Evolutionary conservation across 2,329 filamentous ascomycete species (phyloP), one percentile per base, ranked within the genome.

Genomic region (Orbilia javanica): DNA sequence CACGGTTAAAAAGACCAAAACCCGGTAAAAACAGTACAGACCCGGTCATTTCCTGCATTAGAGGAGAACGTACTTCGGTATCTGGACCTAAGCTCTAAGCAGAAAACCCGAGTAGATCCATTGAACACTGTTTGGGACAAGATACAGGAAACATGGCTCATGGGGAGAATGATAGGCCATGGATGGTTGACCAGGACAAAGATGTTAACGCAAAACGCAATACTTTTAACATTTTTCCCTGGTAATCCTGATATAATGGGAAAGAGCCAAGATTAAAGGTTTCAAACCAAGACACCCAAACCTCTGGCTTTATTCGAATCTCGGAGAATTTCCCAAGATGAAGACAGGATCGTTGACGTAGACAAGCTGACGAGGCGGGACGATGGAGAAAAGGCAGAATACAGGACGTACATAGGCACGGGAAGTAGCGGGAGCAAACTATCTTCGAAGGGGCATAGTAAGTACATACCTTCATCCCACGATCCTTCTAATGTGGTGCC

Each of bases 401-500:
- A 20, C 27, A 15, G 22, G 48, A 15, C 52, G n/a, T 44, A 60
- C 55, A 60, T 42, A 60, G 55, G 55, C 55, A 42, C 55, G 55
- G 55, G 55, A 60, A 60, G 55, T 60, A 60, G 55, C 55, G 55
- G 55, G 27, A 42, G 55, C 31, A 60, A n/a, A 18, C 34, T 60
- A 60, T 60, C 11, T 15, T 60, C 11, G 55, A 60, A 60, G 11
- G 10, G 34, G 55, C 42, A 42, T 60, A 60, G 52, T 52, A n/a
- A n/a, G n/a, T 18, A 64, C 67, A 11, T 68, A 78, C 74, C 94
- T 34, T 92, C 89, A 80, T 96, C 92, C 95, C 96, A 98, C 46
- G 90, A 88, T 1, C 95, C 96, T 86, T 98, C 95, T 69, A 98
- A 89, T 0, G 95, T 98, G 0, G 95, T 97, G 11, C 95, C 96